Conservation (phyloP, 2,329 filamentous ascomycete species). For the Venturia aucupariae region DNA sequence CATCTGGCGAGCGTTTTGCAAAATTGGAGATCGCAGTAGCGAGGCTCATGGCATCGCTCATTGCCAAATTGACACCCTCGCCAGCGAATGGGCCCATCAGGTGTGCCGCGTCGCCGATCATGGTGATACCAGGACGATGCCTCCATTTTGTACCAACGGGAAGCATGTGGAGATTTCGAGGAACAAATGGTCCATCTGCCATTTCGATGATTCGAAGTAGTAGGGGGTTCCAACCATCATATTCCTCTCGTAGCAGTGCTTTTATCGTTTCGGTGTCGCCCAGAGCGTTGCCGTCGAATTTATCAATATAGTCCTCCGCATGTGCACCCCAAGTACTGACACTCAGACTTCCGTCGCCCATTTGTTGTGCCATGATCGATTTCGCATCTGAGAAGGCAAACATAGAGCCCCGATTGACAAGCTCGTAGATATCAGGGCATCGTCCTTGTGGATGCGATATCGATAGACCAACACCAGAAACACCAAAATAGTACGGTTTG, state of each 20-base stretch:
- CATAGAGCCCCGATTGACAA: conserved; percentile 11
- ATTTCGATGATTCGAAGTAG: conserved; percentile 5
- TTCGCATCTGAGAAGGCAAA: conserved; percentile 9
- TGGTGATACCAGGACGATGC: conserved; percentile 39
- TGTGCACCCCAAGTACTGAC: conserved; percentile 2
- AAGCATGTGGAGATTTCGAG: conserved; percentile 43
- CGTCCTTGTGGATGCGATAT: background rate
- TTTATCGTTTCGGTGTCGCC: background rate
- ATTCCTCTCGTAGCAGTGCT: background rate
- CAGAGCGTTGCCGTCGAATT: background rate
- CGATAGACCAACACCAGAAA: conserved; percentile 2
- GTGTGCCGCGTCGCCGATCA: conserved; percentile 53
- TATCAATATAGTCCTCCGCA: conserved; percentile 10
- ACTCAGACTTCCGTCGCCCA: conserved; percentile 10
- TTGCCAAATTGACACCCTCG: conserved; percentile 50
- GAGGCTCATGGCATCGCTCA: conserved; percentile 46
- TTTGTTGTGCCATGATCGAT: conserved; percentile 13
- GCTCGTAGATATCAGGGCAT: conserved; percentile 8
- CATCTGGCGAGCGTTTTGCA: background rate
- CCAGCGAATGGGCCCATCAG: conserved; percentile 50
- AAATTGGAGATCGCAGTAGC: conserved; percentile 20
- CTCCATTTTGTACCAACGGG: conserved; percentile 43
- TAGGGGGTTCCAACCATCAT: background rate
- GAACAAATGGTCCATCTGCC: conserved; percentile 30
- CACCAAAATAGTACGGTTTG: conserved; percentile 37